Conservation (phyloP, 2,329 filamentous ascomycete species). For the Decorospora gaudefroyi region DNA sequence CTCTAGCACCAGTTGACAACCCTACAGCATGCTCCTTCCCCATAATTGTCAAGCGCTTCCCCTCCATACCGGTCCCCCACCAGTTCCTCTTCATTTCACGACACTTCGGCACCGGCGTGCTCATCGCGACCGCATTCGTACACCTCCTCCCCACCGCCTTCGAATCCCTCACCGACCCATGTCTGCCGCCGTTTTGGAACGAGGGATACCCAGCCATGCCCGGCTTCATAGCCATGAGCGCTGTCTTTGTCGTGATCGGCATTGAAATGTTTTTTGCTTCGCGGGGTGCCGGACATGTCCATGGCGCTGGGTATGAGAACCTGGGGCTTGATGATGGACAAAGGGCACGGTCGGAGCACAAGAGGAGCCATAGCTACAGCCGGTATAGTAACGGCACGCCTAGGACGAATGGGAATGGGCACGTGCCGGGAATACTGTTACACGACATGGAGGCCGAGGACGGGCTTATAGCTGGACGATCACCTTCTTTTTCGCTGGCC, state of each 20-base stretch:
- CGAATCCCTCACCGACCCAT: conserved; percentile 48
- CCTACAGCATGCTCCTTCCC: conserved; percentile 48
- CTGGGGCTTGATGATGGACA: conserved; percentile 33
- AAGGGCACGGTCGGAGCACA: conserved; percentile 28
- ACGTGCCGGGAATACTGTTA: conserved; percentile 39
- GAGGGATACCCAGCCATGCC: conserved; percentile 48
- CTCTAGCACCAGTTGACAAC: conserved; percentile 18
- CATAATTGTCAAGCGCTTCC: conserved; percentile 48
- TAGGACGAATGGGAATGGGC: conserved; percentile 31
- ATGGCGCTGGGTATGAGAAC: conserved; percentile 59
- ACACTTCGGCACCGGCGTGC: conserved; percentile 49
- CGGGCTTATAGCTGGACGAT: conserved; percentile 41
- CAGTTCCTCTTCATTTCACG: conserved; percentile 49
- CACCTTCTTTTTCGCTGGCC: conserved; percentile 35
- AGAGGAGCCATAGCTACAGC: conserved; percentile 41
- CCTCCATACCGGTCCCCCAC: conserved; percentile 45
- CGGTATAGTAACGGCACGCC: conserved; percentile 33
- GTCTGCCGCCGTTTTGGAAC: conserved; percentile 49
- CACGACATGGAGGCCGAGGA: conserved; percentile 41
- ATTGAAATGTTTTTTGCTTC: conserved; percentile 90
- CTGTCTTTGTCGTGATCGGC: conserved; percentile 68
- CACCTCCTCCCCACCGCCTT: conserved; percentile 50
- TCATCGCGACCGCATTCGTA: conserved; percentile 50
- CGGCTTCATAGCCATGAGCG: conserved; percentile 47
- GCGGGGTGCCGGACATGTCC: conserved; percentile 63